phyloP scores from a whole-genome alignment of 2,329 filamentous ascomycete species.

The Colletotrichum higginsianum region DNA sequence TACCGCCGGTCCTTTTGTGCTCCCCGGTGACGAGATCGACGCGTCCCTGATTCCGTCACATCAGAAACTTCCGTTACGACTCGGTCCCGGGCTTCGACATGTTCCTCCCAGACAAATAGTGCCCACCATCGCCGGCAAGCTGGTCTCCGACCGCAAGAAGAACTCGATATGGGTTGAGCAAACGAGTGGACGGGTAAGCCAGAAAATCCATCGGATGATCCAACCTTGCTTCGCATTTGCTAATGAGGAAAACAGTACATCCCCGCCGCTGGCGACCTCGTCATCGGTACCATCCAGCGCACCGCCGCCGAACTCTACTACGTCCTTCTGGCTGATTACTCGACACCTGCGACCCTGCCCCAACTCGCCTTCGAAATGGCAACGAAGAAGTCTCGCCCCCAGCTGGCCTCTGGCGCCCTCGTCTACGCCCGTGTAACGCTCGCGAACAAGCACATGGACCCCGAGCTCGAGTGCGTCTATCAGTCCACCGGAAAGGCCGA shows the following conservation, averaged over 20 bases:
- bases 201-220: neutral
- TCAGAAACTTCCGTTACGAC: slow-evolving; percentile 79
- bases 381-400: slow-evolving; percentile 90
- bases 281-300: slow-evolving; percentile 88
- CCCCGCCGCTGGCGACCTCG: slow-evolving; percentile 84
- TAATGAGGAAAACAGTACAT: slow-evolving; percentile 72
- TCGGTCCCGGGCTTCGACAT: slow-evolving; percentile 88
- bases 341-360: slow-evolving; percentile 78
- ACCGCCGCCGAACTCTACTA: slow-evolving; percentile 84
- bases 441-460: slow-evolving; percentile 86
- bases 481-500: slow-evolving; percentile 89
- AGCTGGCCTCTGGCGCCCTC: slow-evolving; percentile 80
- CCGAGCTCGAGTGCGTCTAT: slow-evolving; percentile 92
- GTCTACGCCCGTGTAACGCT: slow-evolving; percentile 90
- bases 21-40: slow-evolving; percentile 86
- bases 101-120: slow-evolving; percentile 82
- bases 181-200: slow-evolving; percentile 76
- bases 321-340: slow-evolving; percentile 80
- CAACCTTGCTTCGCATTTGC: slow-evolving; percentile 1
- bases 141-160: slow-evolving; percentile 79
- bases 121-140: slow-evolving; percentile 76
- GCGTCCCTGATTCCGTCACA: slow-evolving; percentile 76
- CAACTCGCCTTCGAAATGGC: slow-evolving; percentile 95
- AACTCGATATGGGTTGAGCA: slow-evolving; percentile 85
- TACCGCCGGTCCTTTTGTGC: slow-evolving; percentile 74